Conservation (phyloP, 73 alveolate species). For the Paramecium primaurelia region DNA sequence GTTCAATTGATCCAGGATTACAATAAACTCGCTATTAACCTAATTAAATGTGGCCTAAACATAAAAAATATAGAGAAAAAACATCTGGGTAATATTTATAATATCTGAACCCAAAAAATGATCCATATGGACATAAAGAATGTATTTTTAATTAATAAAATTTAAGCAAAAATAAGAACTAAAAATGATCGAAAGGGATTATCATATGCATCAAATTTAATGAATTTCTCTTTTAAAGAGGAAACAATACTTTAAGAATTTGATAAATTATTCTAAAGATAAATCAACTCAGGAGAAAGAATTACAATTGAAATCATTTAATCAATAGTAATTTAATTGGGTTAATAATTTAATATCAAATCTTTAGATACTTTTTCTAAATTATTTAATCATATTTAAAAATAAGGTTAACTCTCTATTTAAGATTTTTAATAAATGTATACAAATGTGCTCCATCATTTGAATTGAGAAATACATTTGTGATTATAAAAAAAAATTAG, state of each 20-base stretch:
- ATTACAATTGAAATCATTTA: neutral
- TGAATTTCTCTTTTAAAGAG: neutral
- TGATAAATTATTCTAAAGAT: neutral
- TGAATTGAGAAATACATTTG: neutral
- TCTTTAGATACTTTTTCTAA: neutral
- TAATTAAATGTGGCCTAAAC: neutral
- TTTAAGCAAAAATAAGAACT: neutral
- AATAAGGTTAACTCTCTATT: neutral
- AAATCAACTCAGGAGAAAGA: neutral
- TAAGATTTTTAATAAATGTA: neutral
- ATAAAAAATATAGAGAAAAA: conserved; percentile 27
- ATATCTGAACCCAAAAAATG: neutral
- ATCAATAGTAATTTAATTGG: neutral
- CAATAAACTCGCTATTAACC: neutral
- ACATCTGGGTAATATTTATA: neutral
- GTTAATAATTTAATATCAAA: neutral
- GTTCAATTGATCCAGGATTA: neutral
- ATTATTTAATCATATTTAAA: neutral
- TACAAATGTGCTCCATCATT: neutral
- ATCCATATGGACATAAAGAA: conserved; percentile 42
- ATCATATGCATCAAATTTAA: neutral
- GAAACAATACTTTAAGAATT: neutral
- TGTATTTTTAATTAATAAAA: neutral
- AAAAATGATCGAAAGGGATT: neutral
- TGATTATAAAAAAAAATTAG: neutral